A percentile compares a stretch with the other conserved stretches of the same genome.
These are phyloP conservation scores for Hypsizygus ulmarius DNA, from an alignment of 1,284 basidiomycete species.

Conservation along the genomic window DNA sequence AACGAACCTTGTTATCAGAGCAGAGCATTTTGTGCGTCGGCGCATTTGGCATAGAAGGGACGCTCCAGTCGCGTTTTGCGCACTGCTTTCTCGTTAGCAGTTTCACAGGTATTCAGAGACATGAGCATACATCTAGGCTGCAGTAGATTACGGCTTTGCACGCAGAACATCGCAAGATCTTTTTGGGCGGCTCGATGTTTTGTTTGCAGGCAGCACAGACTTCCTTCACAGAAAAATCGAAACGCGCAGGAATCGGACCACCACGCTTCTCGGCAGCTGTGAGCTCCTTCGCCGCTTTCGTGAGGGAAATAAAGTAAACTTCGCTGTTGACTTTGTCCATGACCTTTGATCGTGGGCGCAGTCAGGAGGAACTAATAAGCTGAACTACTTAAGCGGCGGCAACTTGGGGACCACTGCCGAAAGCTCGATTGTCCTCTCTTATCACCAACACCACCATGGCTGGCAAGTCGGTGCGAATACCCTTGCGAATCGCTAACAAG, in stretches of 20 bases:
- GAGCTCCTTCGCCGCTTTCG: conserved; percentile 4
- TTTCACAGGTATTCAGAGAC: not conserved
- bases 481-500: conserved; percentile 64
- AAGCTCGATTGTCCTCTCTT: conserved; percentile 8
- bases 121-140: conserved; percentile 11
- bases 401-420: conserved; percentile 4
- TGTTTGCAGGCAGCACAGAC: conserved; percentile 7
- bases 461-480: conserved; percentile 29
- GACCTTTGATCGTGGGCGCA: not conserved
- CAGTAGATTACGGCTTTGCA: conserved; percentile 22
- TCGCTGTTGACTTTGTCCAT: conserved; percentile 2
- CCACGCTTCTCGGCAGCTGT: conserved; percentile 3
- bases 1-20: conserved; percentile 33
- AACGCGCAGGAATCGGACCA: conserved; percentile 4
- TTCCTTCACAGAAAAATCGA: conserved; percentile 6
- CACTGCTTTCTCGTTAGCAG: conserved; percentile 7
- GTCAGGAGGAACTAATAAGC: too few species aligned
- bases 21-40: conserved; percentile 35
- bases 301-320: conserved; percentile 6
- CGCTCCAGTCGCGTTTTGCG: conserved; percentile 20
- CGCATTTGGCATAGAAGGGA: conserved; percentile 9
- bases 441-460: conserved; percentile 17
- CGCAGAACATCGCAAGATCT: conserved; percentile 15
- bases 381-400: too few species aligned
- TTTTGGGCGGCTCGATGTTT: conserved; percentile 8